phyloP scores from a whole-genome alignment of 768 basidiomycete genomes.

The Phanerodontia chrysosporium region DNA sequence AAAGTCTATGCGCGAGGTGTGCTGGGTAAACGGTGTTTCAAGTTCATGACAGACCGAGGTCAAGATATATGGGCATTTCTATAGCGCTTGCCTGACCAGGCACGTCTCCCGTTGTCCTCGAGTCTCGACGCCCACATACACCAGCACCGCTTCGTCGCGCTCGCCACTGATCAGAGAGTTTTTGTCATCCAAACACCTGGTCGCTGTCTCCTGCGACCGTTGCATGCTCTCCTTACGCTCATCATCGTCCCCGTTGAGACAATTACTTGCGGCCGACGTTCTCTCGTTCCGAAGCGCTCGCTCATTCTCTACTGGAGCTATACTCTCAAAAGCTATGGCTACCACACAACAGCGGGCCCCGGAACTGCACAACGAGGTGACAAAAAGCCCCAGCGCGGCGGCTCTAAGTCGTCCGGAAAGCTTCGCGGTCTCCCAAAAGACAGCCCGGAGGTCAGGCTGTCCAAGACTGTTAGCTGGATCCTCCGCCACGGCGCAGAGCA shows the following conservation, averaged over 20 bases:
- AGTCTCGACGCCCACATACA: neutral
- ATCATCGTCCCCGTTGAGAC: neutral
- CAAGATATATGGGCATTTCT: neutral
- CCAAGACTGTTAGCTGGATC: conserved; percentile 87
- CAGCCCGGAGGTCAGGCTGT: conserved; percentile 62
- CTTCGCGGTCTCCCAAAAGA: conserved; percentile 58
- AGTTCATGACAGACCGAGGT: neutral
- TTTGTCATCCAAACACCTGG: neutral
- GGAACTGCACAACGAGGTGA: neutral
- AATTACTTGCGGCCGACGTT: neutral
- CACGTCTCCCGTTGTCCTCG: too few species aligned
- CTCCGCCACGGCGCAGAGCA: conserved; percentile 86
- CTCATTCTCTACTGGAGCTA: neutral
- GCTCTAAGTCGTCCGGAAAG: conserved; percentile 26
- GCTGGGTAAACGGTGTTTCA: neutral
- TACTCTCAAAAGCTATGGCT: neutral
- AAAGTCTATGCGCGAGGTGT: neutral
- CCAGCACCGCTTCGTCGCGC: neutral
- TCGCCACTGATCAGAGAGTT: neutral
- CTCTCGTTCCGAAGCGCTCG: too few species aligned
- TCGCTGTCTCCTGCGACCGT: neutral
- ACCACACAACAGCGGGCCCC: neutral
- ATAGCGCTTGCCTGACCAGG: too few species aligned
- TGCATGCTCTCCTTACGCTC: neutral
- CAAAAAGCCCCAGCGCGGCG: neutral